Conservation (phyloP, 768 basidiomycete species). For the Lentinus tigrinus region DNA sequence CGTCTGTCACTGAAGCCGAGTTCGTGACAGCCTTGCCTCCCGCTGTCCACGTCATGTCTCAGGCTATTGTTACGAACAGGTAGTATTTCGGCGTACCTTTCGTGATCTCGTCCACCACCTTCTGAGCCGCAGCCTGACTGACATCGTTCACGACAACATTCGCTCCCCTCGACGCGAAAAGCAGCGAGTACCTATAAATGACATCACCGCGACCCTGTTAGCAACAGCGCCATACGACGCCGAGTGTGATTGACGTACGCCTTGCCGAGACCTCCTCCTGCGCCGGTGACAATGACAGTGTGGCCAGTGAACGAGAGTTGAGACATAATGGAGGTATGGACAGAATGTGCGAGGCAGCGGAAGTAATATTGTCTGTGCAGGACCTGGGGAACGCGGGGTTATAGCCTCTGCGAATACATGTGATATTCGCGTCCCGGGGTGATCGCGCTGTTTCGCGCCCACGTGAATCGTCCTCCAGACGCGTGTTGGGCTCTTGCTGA, state of each 20-base stretch:
- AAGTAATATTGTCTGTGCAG: not conserved
- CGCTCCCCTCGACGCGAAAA: conserved; percentile 92
- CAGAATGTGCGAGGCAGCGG: not conserved
- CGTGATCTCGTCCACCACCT: conserved; percentile 86
- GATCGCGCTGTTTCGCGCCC: conserved; percentile 8
- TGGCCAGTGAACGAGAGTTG: conserved; percentile 77
- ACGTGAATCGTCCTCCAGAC: too few relatives aligned
- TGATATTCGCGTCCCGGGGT: conserved; percentile 6
- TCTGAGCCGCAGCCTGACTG: conserved; percentile 82
- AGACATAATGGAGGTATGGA: conserved; percentile 21
- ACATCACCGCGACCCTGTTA: not conserved
- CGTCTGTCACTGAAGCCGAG: conserved; percentile 84
- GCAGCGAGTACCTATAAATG: conserved; percentile 70
- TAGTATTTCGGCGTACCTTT: conserved; percentile 50
- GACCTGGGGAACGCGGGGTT: conserved; percentile 1
- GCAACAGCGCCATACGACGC: not conserved
- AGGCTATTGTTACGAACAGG: not conserved
- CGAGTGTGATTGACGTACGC: conserved; percentile 52
- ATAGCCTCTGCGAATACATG: conserved; percentile 5
- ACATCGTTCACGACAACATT: conserved; percentile 97
- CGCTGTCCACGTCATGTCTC: conserved; percentile 41
- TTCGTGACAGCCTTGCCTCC: conserved; percentile 90
- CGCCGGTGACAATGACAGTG: conserved; percentile 93
- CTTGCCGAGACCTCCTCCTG: conserved; percentile 92
- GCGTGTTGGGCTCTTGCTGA: too few relatives aligned